Evolutionary conservation across 2,329 filamentous ascomycete genomes (phyloP), one percentile per base, ranked within the genome.

Genomic region (Aspergillus versicolor): DNA sequence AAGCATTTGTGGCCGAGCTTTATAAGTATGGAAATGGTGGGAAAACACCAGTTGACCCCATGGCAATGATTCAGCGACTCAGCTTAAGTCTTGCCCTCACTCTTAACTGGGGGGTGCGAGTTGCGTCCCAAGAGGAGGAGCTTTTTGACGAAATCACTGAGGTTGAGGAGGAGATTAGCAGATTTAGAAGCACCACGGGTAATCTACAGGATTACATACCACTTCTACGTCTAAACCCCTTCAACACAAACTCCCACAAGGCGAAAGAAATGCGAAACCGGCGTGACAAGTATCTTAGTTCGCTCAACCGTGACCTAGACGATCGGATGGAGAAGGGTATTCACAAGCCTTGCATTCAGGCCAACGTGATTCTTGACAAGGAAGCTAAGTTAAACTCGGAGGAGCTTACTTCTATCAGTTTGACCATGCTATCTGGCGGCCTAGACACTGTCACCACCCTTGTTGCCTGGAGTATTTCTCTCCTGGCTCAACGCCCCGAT

Each of bases 131-230:
- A 54, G 77, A 87, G 0, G 84, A 87, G 61, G 78, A 82, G 24
- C 75, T 92, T 15, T 81, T 92, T 11, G 79, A 84, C 11, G 90
- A 92, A 66, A 91, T 93, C 58, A 85, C 87, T 0, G 79, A 87
- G 44, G 89, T 92, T 2, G 90, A 92, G 68, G 82, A 88, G 22
- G 85, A 85, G 30, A 86, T 93, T 46, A 88, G 85, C 54, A 88
- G 87, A 61, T 87, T 91, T 62, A 78, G 90, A 45, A 88, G 84
- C n/a, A 91, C 88, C 1, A 89, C 86, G 50, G 89, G 91, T 66
- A 92, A 92, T 66, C 87, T 88, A 79, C 87, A 90, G 65, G 90
- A 93, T 67, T 92, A 92, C 61, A 83, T 92, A 6, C 89, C 89
- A 0, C 68, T 92, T 0, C 68, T 92, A 61, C 81, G 90, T n/a